Evolutionary conservation across 2,329 filamentous ascomycete species (phyloP), one percentile per base, ranked within the genome.

Genomic region (Talaromyces sp.): DNA sequence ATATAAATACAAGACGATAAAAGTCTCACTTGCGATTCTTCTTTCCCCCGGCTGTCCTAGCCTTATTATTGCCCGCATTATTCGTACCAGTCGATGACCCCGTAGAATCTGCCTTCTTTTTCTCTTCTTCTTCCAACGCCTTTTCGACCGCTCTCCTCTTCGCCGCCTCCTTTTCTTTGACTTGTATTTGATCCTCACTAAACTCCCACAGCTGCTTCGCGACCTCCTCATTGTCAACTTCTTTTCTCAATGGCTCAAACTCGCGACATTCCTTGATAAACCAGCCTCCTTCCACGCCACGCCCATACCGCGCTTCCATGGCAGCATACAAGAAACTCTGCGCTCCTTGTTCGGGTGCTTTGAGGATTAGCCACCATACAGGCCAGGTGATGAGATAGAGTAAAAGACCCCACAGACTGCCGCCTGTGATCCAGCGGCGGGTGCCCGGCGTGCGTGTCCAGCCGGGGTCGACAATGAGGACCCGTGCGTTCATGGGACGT

Each of bases 191-290:
- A 73, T 87, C 87, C 73, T 97, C 93, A 73, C 91, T 97, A 66
- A 91, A 88, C 74, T 96, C 87, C 94, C 94, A 99, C 16, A 99
- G 81, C 75, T 89, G 87, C 84, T 96, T 93, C 66, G 92, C 93
- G 35, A 91, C 80, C 22, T 85, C 85, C 69, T 96, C 93, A 73
- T 96, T 90, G 69, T 85, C 85, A 52, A 97, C 84, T 72, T 97
- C 93, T 31, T 80, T 82, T 62, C 91, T 84, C 31, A 89, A 84
- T 75, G 87, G 90, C 68, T 90, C 86, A 19, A 93, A 84, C 73
- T 92, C 86, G 70, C 86, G 87, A 75, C 94, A 98, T 77, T 98
- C 96, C 78, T 97, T 98, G 74, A 99, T 84, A 58, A 96, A 75
- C 73, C 85, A 89, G 0, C 89, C 91, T 9, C 91, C 91, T 22